Evolutionary conservation across 176 grass and related monocot species (phyloP), one percentile per base, ranked within the genome.

Genomic region (maize (Zea mays)): DNA sequence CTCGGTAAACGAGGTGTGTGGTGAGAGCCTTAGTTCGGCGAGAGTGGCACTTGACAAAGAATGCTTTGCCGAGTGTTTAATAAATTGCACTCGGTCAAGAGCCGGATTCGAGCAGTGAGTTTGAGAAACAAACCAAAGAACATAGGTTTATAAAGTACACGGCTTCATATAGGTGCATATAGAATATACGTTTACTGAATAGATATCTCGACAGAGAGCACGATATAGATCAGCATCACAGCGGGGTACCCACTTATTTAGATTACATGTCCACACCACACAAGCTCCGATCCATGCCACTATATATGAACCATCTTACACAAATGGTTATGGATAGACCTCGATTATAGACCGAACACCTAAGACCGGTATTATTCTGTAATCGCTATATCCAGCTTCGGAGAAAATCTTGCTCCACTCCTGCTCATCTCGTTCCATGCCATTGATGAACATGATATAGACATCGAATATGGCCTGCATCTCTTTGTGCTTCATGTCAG

Each of bases 261-360:
- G 36, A 65, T 65, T 40, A 16, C 3, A 64, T 0, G 6, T 39
- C 34, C 62, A 64, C 62, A 37, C 1, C 27, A 63, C 11, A 14
- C 36, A 34, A 17, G 33, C 12, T 63, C 61, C 62, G 33, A 5
- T 63, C 61, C 62, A 42, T 65, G 15, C 7, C 13, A 66, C 14
- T n/a, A 66, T 39, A 39, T 39, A 3, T 67, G 40, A 41, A 44
- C 17, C 17, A 5, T 20, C 4, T 15, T 43, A 20, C 4, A n/a
- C 9, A 20, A 67, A 43, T 13, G 40, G 20, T 67, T 67, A 67
- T 11, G 39, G 39, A 20, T 67, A 44, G 17, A 20, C 65, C 65
- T 67, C 65, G 8, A 67, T 67, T 67, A 67, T 67, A 8, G 65
- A 67, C 20, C 39, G 65, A 67, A 67, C 65, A 19, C 65, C 65